Conservation (phyloP, 2,329 filamentous ascomycete genomes). For the Colletotrichum ledebouriae region DNA sequence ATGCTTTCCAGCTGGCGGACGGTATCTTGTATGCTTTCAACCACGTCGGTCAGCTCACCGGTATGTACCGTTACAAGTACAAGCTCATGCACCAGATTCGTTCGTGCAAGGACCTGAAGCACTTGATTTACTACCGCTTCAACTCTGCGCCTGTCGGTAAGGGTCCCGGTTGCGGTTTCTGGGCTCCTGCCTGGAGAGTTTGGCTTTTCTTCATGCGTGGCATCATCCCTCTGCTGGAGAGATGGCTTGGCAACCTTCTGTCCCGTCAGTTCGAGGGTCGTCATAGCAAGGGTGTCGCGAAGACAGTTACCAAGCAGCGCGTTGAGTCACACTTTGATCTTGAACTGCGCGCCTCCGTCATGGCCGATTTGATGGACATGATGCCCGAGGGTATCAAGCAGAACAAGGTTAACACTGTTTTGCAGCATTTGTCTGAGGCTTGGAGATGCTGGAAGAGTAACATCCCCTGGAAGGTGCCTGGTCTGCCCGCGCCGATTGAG, state of each 20-base stretch:
- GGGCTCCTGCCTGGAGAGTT: slow-evolving; percentile 98
- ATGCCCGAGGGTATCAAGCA: slow-evolving; percentile 99
- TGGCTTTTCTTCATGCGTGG: slow-evolving; percentile 99
- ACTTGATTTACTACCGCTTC: slow-evolving; percentile 99
- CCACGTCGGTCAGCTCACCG: slow-evolving; percentile 96
- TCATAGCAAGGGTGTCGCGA: slow-evolving; percentile 98
- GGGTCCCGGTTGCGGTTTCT: slow-evolving; percentile 97
- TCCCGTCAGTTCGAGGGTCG: slow-evolving; percentile 98
- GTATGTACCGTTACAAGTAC: slow-evolving; percentile 99
- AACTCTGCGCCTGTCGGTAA: slow-evolving; percentile 98
- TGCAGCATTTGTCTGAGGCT: slow-evolving; percentile 97
- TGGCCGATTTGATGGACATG: slow-evolving; percentile 99
- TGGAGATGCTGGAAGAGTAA: slow-evolving; percentile 99
- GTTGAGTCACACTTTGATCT: slow-evolving; percentile 99
- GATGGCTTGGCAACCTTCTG: slow-evolving; percentile 96
- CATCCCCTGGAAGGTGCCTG: slow-evolving; percentile 99
- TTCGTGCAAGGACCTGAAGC: slow-evolving; percentile 98
- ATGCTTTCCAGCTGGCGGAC: slow-evolving; percentile 98
- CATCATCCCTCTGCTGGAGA: slow-evolving; percentile 94
- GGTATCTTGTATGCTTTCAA: slow-evolving; percentile 99
- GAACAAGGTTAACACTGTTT: slow-evolving; percentile 97
- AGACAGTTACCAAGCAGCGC: slow-evolving; percentile 98
- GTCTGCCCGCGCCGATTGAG: slow-evolving; percentile 94
- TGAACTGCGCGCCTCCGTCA: slow-evolving; percentile 96
- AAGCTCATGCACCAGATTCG: slow-evolving; percentile 99